Percentiles rank a stretch among this genome's conserved stretches.
Conservation (phyloP, 2,329 filamentous ascomycete species). For the Chlorencoelia australis region DNA sequence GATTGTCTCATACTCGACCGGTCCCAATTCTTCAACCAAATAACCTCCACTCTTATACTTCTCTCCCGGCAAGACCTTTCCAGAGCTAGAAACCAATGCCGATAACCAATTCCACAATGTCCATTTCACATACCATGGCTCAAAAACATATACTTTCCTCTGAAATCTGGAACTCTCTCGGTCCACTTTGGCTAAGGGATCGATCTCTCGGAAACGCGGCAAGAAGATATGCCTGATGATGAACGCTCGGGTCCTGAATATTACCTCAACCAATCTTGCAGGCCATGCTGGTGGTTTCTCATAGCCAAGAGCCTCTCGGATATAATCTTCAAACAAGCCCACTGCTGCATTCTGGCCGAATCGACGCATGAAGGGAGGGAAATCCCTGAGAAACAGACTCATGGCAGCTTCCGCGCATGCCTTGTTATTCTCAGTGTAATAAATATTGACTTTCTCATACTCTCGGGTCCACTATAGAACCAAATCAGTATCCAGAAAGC, state of each 20-base stretch:
- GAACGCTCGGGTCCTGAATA: neutral
- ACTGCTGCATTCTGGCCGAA: conserved; percentile 12
- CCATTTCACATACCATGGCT: too few species aligned
- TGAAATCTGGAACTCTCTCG: too few species aligned
- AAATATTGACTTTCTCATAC: conserved; percentile 18
- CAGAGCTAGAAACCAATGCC: too few species aligned
- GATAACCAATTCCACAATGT: too few species aligned
- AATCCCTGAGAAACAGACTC: conserved; percentile 13
- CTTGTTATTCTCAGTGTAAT: conserved; percentile 18
- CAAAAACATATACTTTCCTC: too few species aligned
- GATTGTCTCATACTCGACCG: too few species aligned
- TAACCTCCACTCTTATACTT: too few species aligned
- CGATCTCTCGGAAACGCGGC: neutral
- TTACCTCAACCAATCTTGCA: conserved; percentile 6
- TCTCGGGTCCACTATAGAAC: conserved; percentile 15
- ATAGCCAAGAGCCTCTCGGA: conserved; percentile 17
- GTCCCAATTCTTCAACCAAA: too few species aligned
- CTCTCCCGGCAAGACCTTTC: too few species aligned
- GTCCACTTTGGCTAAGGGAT: too few species aligned
- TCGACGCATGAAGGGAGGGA: conserved; percentile 12
- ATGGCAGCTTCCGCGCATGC: conserved; percentile 18
- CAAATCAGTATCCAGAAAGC: too few species aligned
- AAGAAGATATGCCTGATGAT: conserved; percentile 9
- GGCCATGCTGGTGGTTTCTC: conserved; percentile 16
- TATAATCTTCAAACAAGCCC: conserved; percentile 17